Base-by-base conservation (phyloP, 2,329 filamentous ascomycete species). In the Raffaelea deltoideospora region DNA sequence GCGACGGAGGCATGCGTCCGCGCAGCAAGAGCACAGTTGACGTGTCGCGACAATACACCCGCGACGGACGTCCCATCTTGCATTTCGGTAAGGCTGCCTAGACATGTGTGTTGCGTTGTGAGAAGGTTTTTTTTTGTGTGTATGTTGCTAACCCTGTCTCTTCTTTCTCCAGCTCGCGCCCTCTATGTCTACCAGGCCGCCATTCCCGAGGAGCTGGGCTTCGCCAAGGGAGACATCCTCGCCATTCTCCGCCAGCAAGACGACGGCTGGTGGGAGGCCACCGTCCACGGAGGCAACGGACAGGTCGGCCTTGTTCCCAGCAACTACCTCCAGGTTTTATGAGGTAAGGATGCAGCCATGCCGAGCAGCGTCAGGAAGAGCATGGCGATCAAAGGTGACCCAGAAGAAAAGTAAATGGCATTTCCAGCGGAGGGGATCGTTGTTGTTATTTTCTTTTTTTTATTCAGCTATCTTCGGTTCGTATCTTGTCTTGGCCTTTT, bases 201-300 rank as follows among this genome's bases (percentile, higher is more conserved):
- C 18, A 98, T 98, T 40, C 85, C 88, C 0, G 90, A 96, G 54
- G 92, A 98, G 58, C 64, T 98, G 17, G 80, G 81, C 13, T 98
- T 98, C 56, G 67, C 69, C 33, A 98, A 98, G 62, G 87, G 87
- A 33, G 92, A 98, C 52, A 76, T 88, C 41, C 66, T 98, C 13
- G 85, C 88, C 3, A 77, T 98, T 13, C 64, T 95, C 33, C 72
- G 87, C 41, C 75, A 93, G 50, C 90, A 98, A 59, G 90, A 98
- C 54, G 90, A 98, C 53, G 90, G 90, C 17, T 98, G 90, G 90
- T 98, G 92, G 90, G 90, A 98, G 61, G 92, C 92, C 11, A 88
- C 95, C 56, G 74, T 95, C 29, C 82, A 87, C 32, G 77, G 78
- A 19, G 67, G 69, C 44, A 70, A 66, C 43, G 73, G 68, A 34